Base-by-base conservation (phyloP, 805 yeast species). In the Naumovozyma castellii region DNA sequence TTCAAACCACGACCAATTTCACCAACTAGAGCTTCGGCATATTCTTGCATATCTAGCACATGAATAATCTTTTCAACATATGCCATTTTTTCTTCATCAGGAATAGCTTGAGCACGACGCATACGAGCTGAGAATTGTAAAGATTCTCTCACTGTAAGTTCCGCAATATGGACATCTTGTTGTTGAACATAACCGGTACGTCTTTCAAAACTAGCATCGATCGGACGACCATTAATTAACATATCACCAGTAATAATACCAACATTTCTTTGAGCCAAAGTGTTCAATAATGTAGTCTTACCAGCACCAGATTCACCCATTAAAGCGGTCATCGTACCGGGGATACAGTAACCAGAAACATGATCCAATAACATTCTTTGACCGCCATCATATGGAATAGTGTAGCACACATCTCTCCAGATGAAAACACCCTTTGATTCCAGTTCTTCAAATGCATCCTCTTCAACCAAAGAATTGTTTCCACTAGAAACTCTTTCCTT, bases 241-340 rank as follows among this genome's bases (percentile, higher is more conserved):
- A 69, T 67, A 47, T 76, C 78, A 53, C 80, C 80, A 36, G 81
- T 69, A 35, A 80, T 76, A 32, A 72, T 72, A 58, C 86, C 86
- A 27, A 79, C 72, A 40, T 76, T 72, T 53, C 86, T 71, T 51
- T 74, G 75, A 18, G 84, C 78, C 50, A 80, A 64, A 43, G 76
- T 75, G 61, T 80, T 80, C 45, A 79, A 66, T 44, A 79, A 61
- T 2, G 86, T 80, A 14, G 86, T 80, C 54, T 79, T 79, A 65
- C 86, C 86, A 40, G 86, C 86, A 59, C 85, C 85, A 36, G 84
- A 75, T 19, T 78, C 78, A 47, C 84, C 83, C 80, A 76, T 74
- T 39, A 76, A 57, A 1, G 88, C 88, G 34, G 86, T 81, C 55
- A 81, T 61, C 35, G 83, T 78, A 45, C 86, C 86, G 3, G 86